Conservation (phyloP, 208 protist species). For the Acanthamoeba quina region DNA sequence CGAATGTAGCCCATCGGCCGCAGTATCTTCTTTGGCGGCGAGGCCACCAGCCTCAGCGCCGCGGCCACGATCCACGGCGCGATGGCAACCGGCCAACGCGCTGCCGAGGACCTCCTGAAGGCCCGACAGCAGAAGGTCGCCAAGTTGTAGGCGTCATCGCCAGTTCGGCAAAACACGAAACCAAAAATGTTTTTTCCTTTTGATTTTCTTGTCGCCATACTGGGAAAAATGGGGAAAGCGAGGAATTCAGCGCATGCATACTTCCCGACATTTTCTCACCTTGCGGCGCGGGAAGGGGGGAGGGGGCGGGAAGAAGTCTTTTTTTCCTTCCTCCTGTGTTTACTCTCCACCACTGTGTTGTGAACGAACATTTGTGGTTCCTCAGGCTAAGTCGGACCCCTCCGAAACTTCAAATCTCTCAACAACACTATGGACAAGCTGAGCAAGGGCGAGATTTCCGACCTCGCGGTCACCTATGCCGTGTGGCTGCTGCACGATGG, state of each 20-base stretch:
- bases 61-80: constrained; percentile 16
- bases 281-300: not conserved
- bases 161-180: too few relatives aligned
- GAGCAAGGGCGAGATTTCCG: constrained; percentile 48
- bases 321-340: constrained; percentile 15
- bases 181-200: not conserved
- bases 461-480: constrained; percentile 51
- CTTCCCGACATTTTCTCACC: constrained; percentile 23
- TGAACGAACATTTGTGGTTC: constrained; percentile 43
- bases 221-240: not conserved
- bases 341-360: constrained; percentile 7
- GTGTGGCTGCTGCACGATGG: constrained; percentile 56
- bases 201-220: not conserved
- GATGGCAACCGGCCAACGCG: not conserved
- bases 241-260: constrained; percentile 22
- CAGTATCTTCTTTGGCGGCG: constrained; percentile 14
- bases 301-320: not conserved
- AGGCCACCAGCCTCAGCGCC: constrained; percentile 13
- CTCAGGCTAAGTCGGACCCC: constrained; percentile 52
- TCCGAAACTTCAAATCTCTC: constrained; percentile 53
- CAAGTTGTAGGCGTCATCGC: not conserved
- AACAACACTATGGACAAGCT: constrained; percentile 60
- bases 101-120: not conserved
- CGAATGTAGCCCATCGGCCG: not conserved
- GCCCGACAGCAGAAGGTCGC: constrained; percentile 20